Base-by-base conservation (phyloP, 805 yeast genomes). In the Saturnispora silvae region DNA sequence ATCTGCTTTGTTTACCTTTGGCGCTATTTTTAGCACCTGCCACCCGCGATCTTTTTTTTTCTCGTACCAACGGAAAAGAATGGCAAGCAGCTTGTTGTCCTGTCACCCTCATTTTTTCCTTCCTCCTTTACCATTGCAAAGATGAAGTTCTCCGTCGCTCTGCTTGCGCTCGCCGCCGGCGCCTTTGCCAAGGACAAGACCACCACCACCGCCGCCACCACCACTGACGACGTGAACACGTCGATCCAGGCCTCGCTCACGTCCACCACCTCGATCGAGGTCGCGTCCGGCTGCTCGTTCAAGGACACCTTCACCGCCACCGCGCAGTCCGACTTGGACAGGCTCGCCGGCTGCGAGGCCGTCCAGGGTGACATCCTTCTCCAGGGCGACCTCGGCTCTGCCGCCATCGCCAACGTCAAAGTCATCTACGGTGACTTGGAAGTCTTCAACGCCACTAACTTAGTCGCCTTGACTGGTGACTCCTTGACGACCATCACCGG, bases 301-400 rank as follows among this genome's bases (percentile, higher is more conserved):
- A 52, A 65, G 20, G 59, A 64, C 34, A 65, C 68, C 49, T 67
- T 66, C 46, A 82, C 94, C 37, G 94, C 85, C 50, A 75, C 92
- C 38, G 73, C 77, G 30, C 85, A 86, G 63, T 51, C 81, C 23
- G 87, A 85, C 49, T 75, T 89, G 56, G 94, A 85, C 52, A 53
- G 59, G 20, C 72, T 81, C 38, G 61, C 83, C 34, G 67, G 76
- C 33, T 92, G 98, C 75, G 60, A 72, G 27, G 81, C 85, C 45
- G 69, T 92, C 49, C 71, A 72, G 46, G 97, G 96, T 70, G 78
- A 78, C 59, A 65, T 92, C 51, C 60, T 66, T 63, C 70, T 89
- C 55, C 54, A 70, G 40, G 87, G 87, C 64, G 67, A 63, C 45
- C 60, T 79, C 44, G 77, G 75, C 47, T 49, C 72, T 42, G 78